phyloP scores from a whole-genome alignment of 108 stramenopile genomes.

The Craspedostauros australis region DNA sequence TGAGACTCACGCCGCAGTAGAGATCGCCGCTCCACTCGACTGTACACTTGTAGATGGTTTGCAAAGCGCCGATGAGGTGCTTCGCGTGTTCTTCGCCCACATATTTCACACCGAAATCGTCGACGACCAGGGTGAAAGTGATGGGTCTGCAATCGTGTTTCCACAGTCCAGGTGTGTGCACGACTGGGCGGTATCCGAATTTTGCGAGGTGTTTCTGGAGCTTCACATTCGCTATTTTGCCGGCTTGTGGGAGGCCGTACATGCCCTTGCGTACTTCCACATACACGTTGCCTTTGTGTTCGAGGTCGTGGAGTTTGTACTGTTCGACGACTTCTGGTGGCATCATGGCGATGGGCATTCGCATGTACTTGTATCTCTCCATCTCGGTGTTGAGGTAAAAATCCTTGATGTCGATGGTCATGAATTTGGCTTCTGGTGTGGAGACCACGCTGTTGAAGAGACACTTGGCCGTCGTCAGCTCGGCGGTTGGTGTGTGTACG shows the following conservation, averaged over 20 bases:
- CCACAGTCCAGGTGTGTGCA: conserved; percentile 30
- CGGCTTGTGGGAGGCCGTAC: conserved; percentile 48
- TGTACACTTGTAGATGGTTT: conserved; percentile 8
- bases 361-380: conserved; percentile 33
- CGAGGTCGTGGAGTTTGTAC: conserved; percentile 19
- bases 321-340: conserved; percentile 28
- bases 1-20: conserved; percentile 29
- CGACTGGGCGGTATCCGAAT: conserved; percentile 17
- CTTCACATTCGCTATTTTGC: conserved; percentile 29
- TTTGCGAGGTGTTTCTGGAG: conserved; percentile 3
- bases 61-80: conserved; percentile 30
- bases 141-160: conserved; percentile 20
- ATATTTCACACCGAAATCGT: conserved; percentile 50
- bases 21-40: conserved; percentile 21
- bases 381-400: conserved; percentile 39
- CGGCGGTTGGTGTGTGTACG: conserved; percentile 27
- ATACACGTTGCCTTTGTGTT: conserved; percentile 5
- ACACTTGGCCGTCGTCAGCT: conserved; percentile 33
- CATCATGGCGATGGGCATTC: conserved; percentile 20
- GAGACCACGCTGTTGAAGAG: conserved; percentile 45
- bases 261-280: conserved; percentile 22
- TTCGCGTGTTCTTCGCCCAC: conserved; percentile 16
- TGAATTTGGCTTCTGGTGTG: conserved; percentile 13
- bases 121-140: conserved; percentile 40
- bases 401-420: conserved; percentile 26